Evolutionary conservation across 75 land plant genomes (phyloP), one percentile per base, ranked within the genome.

Genomic region (Pseudotsuga menziesii): DNA sequence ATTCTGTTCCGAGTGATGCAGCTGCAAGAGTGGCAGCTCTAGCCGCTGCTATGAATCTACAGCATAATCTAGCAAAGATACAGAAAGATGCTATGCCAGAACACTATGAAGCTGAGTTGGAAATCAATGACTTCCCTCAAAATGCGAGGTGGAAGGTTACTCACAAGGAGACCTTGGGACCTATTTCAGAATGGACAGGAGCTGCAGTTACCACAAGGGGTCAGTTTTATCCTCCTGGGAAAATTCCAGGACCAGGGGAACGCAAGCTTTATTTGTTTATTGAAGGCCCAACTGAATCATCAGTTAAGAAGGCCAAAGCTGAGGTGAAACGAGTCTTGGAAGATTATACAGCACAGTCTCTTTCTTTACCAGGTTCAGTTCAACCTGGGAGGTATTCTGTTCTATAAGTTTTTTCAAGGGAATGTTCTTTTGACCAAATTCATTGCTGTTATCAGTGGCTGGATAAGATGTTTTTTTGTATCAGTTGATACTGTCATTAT

Each of bases 91-190:
- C 92, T 11, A 80, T 92, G 85, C 95, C 93, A 29, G 99, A 94
- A 79, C 95, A 92, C 59, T 94, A 97, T 88, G 99, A 94, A 80
- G 97, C 94, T 27, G 99, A 97, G 75, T 78, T 97, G 60, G 99
- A 97, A 79, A 97, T 97, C 44, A 97, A 97, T 78, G 98, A 94
- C 74, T 97, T 97, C 81, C 98, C 99, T 1, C 99, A 97, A 79
- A 93, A 94, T 88, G 98, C 98, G 52, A 87, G 99, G 25, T 97
- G 99, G 98, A 94, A 89, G 79, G 93, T 94, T 2, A 97, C 99
- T 32, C 99, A 97, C 80, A 97, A 92, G 82, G 99, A 97, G 81
- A 94, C 97, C 12, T 73, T 97, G 78, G 95, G 93, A n/a, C 99
- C 98, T n/a, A 97, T 97, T 11, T 91, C 92, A 41, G 99, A 97